Percentiles rank a stretch among this genome's conserved stretches.
These are phyloP conservation scores for Cladosporium halotolerans DNA, from an alignment of 2,329 filamentous ascomycete genomes.

Conservation along the genomic window DNA sequence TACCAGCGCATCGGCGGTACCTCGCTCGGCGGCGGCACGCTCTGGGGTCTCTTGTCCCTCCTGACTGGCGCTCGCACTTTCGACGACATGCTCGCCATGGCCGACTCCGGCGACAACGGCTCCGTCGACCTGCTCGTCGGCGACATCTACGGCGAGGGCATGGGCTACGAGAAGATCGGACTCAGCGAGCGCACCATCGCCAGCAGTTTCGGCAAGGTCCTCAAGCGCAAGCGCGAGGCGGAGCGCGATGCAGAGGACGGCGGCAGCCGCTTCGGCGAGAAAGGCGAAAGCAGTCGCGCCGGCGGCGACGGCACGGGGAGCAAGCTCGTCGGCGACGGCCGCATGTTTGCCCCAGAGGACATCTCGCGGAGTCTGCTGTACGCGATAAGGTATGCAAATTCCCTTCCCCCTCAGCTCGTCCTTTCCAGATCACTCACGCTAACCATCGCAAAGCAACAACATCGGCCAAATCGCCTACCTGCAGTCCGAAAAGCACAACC, in stretches of 20 bases:
- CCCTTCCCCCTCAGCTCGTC: neutral
- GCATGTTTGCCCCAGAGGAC: conserved; percentile 70
- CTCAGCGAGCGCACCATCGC: conserved; percentile 94
- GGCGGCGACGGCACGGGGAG: conserved; percentile 27
- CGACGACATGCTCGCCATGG: conserved; percentile 92
- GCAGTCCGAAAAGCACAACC: conserved; percentile 89
- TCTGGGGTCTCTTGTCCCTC: conserved; percentile 89
- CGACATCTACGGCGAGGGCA: conserved; percentile 96
- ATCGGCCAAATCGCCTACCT: conserved; percentile 96
- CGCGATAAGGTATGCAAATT: conserved; percentile 60
- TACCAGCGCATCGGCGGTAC: conserved; percentile 92
- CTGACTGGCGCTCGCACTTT: conserved; percentile 93
- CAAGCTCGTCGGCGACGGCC: conserved; percentile 32
- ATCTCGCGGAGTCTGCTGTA: conserved; percentile 88
- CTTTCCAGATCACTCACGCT: conserved; percentile 16
- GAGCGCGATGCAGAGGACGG: conserved; percentile 72
- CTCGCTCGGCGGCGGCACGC: conserved; percentile 89
- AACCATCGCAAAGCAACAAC: conserved; percentile 67
- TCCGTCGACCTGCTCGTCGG: conserved; percentile 95
- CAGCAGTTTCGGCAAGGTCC: conserved; percentile 93
- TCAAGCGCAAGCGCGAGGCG: conserved; percentile 81
- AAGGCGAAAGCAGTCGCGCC: conserved; percentile 21
- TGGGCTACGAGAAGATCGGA: conserved; percentile 92
- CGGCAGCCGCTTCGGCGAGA: conserved; percentile 47
- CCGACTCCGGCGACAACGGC: conserved; percentile 83